phyloP scores from a whole-genome alignment of 1,284 basidiomycete genomes.

The Marasmius oreades region DNA sequence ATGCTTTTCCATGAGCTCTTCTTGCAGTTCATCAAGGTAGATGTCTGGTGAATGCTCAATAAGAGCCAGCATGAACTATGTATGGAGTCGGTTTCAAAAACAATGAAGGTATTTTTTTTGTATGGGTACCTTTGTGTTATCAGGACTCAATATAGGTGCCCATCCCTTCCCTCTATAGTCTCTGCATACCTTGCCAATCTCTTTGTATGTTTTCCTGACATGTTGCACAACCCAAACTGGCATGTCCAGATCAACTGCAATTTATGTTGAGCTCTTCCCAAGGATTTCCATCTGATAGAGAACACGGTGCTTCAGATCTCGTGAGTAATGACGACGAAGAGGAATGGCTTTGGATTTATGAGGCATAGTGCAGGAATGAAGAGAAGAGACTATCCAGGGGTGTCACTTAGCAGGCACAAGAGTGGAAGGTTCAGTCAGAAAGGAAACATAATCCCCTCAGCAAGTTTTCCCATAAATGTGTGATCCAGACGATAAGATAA shows the following conservation, averaged over 20 bases:
- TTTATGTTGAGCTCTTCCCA: slow-evolving; percentile 1
- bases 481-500: no score
- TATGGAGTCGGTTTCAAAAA: not conserved
- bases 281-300: slow-evolving; percentile 6
- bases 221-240: slow-evolving; percentile 14
- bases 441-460: no score
- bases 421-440: no score
- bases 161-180: slow-evolving; percentile 4
- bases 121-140: not conserved
- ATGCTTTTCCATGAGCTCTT: slow-evolving; percentile 9
- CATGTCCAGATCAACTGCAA: slow-evolving; percentile 14
- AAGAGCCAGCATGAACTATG: not conserved
- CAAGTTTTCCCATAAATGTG: no score
- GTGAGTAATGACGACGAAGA: slow-evolving; percentile 3
- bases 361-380: not conserved
- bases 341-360: not conserved
- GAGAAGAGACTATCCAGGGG: no score
- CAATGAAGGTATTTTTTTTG: not conserved
- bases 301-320: slow-evolving; percentile 1
- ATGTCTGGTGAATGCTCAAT: slow-evolving; percentile 13
- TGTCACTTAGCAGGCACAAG: no score
- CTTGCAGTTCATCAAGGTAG: slow-evolving; percentile 17
- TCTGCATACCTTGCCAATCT: slow-evolving; percentile 13
- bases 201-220: slow-evolving; percentile 10
- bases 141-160: not conserved